Evolutionary conservation across 1,284 basidiomycete species (phyloP).

Genomic region (Microbotryum lychnidis-dioicae): DNA sequence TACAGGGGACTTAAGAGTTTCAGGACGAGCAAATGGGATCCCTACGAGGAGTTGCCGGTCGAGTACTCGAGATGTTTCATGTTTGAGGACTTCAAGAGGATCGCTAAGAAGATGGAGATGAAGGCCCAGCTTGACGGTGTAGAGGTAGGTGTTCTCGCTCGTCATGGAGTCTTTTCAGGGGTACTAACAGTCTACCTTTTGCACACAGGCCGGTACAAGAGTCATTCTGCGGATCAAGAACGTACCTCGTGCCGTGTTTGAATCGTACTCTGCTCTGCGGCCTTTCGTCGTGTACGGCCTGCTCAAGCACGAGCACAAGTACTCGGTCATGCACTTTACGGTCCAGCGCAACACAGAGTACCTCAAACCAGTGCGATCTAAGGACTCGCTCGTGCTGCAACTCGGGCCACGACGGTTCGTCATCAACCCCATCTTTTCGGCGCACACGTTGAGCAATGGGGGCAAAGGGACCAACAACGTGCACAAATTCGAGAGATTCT

Average conservation of each 20-base stretch:
- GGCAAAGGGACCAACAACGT: slow-evolving; percentile 90
- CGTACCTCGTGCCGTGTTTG: slow-evolving; percentile 50
- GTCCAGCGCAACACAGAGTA: slow-evolving; percentile 95
- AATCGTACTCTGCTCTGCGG: slow-evolving; percentile 43
- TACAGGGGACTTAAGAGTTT: slow-evolving; percentile 87
- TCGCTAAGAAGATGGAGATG: slow-evolving; percentile 62
- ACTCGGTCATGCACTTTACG: slow-evolving; percentile 84
- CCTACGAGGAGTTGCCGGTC: slow-evolving; percentile 87
- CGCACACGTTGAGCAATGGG: slow-evolving; percentile 72
- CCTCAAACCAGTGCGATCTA: slow-evolving; percentile 75
- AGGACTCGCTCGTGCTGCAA: slow-evolving; percentile 83
- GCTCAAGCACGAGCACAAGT: slow-evolving; percentile 92
- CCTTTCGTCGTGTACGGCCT: slow-evolving; percentile 74
- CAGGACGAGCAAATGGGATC: slow-evolving; percentile 93
- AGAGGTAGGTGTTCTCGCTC: slow-evolving; percentile 48
- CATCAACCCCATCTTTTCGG: slow-evolving; percentile 83
- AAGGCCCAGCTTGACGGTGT: slow-evolving; percentile 58
- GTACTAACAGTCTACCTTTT: background rate
- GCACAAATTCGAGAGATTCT: slow-evolving; percentile 92
- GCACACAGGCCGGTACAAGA: slow-evolving; percentile 60
- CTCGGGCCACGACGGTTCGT: slow-evolving; percentile 77
- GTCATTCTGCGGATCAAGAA: slow-evolving; percentile 65
- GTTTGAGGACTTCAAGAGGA: slow-evolving; percentile 88
- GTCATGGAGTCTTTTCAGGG: background rate
- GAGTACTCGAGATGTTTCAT: slow-evolving; percentile 96